Evolutionary conservation across 2,329 filamentous ascomycete species (phyloP), one percentile per base, ranked within the genome.

Genomic region (Penicillium sp.): DNA sequence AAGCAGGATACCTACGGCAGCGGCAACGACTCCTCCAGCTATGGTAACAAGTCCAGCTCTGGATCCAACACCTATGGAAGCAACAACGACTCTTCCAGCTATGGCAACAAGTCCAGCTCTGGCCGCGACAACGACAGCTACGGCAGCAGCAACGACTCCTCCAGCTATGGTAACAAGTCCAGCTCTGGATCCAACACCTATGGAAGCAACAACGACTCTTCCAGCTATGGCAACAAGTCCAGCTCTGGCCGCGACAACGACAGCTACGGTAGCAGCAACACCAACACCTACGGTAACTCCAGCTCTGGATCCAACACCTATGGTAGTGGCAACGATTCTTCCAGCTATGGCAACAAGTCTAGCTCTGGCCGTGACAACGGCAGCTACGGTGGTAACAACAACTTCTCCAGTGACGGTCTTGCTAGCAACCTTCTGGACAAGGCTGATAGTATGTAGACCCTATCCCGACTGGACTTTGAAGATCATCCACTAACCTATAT

Each of bases 191-290:
- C 6, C n/a, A 19, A 44, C 26, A 43, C 3, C 23, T 23, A 23
- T 5, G 23, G 23, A 23, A 23, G 23, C 5, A 23, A 23, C 23
- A 5, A 23, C 23, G 5, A 23, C 23, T 23, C 23, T 23, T 19
- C 16, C 13, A 39, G 30, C 35, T 52, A 52, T 8, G 42, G 42
- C 8, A 52, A 47, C 19, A 52, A 51, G 34, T 45, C 34, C 2
- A 51, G 49, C 49, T 51, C 26, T 6, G 35, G 35, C 10, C 1
- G 23, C 1, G 29, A 53, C 7, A 53, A 30, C 1, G 29, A 53
- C 7, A 53, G 16, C 51, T 42, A 52, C 2, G 41, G 48, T 1
- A 44, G 39, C 27, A 5, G 10, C 14, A 27, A 27, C 16, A 39
- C 32, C 3, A 23, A 23, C 23, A 23, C 23, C 23, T 23, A 52